Percentiles rank a stretch among this genome's conserved stretches.
Conservation (phyloP, 176 grass and related monocot genomes). For the Rhynchospora breviuscula region DNA sequence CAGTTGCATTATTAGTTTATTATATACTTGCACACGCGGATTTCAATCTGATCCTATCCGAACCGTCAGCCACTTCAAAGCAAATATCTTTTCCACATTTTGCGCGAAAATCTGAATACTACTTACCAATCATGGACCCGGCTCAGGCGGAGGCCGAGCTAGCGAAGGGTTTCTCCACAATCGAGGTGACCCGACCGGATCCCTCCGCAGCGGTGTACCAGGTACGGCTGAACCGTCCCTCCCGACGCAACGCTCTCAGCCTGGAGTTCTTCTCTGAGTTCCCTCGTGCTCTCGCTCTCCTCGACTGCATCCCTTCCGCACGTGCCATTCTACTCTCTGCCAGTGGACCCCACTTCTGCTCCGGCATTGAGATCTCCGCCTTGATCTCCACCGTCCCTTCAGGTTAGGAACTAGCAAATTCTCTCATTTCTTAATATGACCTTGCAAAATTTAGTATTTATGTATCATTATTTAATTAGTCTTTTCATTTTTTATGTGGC, state of each 20-base stretch:
- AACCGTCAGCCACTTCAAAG: too few species aligned
- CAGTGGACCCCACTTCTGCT: slow-evolving; percentile 63
- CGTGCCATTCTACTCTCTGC: slow-evolving; percentile 54
- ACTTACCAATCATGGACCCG: slow-evolving; percentile 12
- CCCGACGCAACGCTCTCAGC: slow-evolving; percentile 69
- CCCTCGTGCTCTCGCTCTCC: slow-evolving; percentile 65
- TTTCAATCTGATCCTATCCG: too few species aligned
- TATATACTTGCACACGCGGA: too few species aligned
- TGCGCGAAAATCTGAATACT: not conserved
- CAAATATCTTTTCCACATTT: not conserved
- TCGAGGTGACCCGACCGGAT: slow-evolving; percentile 50
- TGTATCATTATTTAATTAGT: not conserved
- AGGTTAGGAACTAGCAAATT: not conserved
- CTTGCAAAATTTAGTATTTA: not conserved
- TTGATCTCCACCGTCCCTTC: not conserved
- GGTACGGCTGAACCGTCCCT: slow-evolving; percentile 68
- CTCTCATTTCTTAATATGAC: not conserved
- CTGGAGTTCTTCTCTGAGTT: slow-evolving; percentile 60
- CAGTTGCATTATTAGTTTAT: too few species aligned
- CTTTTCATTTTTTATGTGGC: not conserved
- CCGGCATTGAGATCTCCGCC: slow-evolving; percentile 60
- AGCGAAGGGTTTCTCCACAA: slow-evolving; percentile 45
- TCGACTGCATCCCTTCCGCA: slow-evolving; percentile 59
- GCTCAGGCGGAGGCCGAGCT: slow-evolving; percentile 54
- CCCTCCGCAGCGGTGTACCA: slow-evolving; percentile 40